A percentile compares a stretch with the other conserved stretches of the same genome.
These are phyloP conservation scores for Penicillium macrosclerotiorum DNA, from an alignment of 495 filamentous ascomycete species.

Conservation along the genomic window DNA sequence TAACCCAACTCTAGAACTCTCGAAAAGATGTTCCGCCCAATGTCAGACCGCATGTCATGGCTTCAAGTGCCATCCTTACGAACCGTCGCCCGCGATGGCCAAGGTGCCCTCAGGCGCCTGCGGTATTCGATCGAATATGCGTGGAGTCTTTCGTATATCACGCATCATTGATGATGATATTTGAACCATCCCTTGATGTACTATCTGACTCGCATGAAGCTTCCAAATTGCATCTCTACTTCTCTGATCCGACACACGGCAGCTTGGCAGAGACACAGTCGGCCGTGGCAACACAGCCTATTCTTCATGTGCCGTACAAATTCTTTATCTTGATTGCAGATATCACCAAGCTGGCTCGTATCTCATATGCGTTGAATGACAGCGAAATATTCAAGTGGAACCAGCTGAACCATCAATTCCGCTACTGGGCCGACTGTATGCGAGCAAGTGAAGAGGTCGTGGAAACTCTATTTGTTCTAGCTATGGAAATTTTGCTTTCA, in stretches of 20 bases:
- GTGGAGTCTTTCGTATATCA: slow-evolving; percentile 17
- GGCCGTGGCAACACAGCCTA: slow-evolving; percentile 1
- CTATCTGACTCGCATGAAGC: neutral
- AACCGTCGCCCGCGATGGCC: slow-evolving; percentile 1
- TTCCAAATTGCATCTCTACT: neutral
- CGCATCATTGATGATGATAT: slow-evolving; percentile 16
- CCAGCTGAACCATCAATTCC: neutral
- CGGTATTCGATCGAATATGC: slow-evolving; percentile 17
- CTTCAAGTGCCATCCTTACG: slow-evolving; percentile 4
- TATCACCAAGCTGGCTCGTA: slow-evolving; percentile 11
- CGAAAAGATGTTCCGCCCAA: slow-evolving; percentile 5
- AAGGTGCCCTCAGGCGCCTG: slow-evolving; percentile 1
- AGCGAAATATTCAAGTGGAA: neutral
- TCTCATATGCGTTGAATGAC: neutral
- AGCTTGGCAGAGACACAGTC: neutral
- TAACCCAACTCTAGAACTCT: slow-evolving; percentile 1
- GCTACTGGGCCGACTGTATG: neutral
- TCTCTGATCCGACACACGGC: neutral
- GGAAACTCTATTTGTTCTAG: neutral
- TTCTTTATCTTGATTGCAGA: slow-evolving; percentile 15
- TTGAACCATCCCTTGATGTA: slow-evolving; percentile 12
- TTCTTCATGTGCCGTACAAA: slow-evolving; percentile 9
- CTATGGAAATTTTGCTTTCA: slow-evolving; percentile 5
- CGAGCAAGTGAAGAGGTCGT: neutral
- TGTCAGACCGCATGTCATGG: slow-evolving; percentile 7